Evolutionary conservation across 257 asterid species (phyloP).

Genomic region (Catharanthus roseus): DNA sequence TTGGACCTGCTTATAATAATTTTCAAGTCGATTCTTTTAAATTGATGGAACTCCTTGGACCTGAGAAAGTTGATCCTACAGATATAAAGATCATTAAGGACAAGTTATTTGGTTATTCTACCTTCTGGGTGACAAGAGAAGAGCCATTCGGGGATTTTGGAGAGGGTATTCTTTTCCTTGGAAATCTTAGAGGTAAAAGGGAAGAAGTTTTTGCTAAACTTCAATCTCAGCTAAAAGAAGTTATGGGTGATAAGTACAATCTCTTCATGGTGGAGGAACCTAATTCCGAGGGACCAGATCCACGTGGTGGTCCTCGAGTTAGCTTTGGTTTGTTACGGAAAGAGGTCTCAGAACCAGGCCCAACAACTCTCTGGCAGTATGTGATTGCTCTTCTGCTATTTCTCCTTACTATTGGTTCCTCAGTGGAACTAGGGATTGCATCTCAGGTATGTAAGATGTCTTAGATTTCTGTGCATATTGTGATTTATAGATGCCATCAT

Average conservation of each 20-base stretch:
- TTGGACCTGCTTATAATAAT: conserved; percentile 57
- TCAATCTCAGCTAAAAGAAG: conserved; percentile 61
- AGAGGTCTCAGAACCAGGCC: conserved; percentile 92
- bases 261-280: conserved; percentile 97
- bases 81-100: conserved; percentile 78
- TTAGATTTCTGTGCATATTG: conserved; percentile 7
- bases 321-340: conserved; percentile 89
- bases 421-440: conserved; percentile 87
- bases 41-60: conserved; percentile 89
- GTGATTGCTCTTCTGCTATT: conserved; percentile 78
- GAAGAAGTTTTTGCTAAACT: conserved; percentile 79
- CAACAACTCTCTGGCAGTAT: conserved; percentile 92
- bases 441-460: conserved; percentile 59
- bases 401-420: conserved; percentile 85
- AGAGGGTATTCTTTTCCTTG: conserved; percentile 86
- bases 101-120: conserved; percentile 86
- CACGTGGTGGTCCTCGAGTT: conserved; percentile 97
- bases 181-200: conserved; percentile 83
- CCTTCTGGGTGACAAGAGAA: conserved; percentile 90
- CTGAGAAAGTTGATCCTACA: conserved; percentile 82
- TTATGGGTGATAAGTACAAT: conserved; percentile 84
- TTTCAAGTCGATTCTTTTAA: conserved; percentile 91
- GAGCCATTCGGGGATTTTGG: conserved; percentile 90
- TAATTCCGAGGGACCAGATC: conserved; percentile 79
- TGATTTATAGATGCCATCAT: background rate